These are phyloP conservation scores for Penicillium odoratum DNA, from an alignment of 495 filamentous ascomycete genomes.

Conservation along the genomic window DNA sequence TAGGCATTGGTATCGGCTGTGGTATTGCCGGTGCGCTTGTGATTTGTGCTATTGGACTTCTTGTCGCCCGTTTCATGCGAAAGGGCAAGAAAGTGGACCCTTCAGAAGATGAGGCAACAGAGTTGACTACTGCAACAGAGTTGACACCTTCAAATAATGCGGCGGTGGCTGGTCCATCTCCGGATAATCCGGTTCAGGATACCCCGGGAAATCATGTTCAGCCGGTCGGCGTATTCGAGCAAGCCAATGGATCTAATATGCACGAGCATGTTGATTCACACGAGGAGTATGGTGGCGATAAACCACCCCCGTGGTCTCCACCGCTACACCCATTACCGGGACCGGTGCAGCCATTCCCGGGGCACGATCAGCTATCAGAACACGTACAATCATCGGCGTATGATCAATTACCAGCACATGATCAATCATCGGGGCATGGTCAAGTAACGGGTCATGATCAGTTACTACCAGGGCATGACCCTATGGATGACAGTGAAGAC, in stretches of 20 bases:
- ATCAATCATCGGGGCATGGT: too few species aligned
- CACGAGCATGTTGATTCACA: neutral
- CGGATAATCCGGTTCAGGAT: neutral
- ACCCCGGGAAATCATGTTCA: neutral
- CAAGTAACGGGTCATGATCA: too few species aligned
- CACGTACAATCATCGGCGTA: neutral
- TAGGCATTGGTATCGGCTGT: slow-evolving; percentile 29
- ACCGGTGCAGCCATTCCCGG: neutral
- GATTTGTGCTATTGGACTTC: neutral
- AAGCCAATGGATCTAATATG: neutral
- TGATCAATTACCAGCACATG: neutral
- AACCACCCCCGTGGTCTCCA: slow-evolving; percentile 2
- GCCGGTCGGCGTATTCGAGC: neutral
- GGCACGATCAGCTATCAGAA: neutral
- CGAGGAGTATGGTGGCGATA: neutral
- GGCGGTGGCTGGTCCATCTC: neutral
- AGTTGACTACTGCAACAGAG: neutral
- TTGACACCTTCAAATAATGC: neutral
- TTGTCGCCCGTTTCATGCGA: neutral
- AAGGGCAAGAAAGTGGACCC: neutral
- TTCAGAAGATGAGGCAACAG: neutral
- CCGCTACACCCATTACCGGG: neutral
- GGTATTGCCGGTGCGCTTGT: slow-evolving; percentile 4
- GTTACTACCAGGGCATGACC: too few species aligned
- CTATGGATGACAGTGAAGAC: neutral